Evolutionary conservation across 148 eudicot genomes (phyloP).

Genomic region (Cornus florida): DNA sequence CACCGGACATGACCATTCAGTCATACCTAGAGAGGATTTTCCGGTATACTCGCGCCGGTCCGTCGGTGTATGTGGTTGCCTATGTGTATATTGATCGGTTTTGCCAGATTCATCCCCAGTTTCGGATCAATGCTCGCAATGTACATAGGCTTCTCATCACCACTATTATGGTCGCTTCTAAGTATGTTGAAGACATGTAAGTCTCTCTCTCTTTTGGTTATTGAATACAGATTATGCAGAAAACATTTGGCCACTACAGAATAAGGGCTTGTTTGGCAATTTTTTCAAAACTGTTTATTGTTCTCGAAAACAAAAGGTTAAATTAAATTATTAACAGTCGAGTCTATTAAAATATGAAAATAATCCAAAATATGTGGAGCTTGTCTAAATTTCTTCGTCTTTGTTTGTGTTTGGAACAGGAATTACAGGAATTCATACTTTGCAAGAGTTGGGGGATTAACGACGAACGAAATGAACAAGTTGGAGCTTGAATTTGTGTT

Average conservation of each 20-base stretch:
- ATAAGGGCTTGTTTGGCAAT: too few relatives aligned
- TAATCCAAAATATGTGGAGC: too few relatives aligned
- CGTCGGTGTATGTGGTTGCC: slow-evolving; percentile 86
- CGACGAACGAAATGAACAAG: slow-evolving; percentile 77
- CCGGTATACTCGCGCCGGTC: slow-evolving; percentile 78
- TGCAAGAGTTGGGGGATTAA: slow-evolving; percentile 90
- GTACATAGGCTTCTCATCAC: slow-evolving; percentile 94
- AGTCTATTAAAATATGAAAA: too few relatives aligned
- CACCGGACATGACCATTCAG: slow-evolving; percentile 87
- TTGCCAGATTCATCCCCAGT: slow-evolving; percentile 63
- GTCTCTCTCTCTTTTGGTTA: slow-evolving; percentile 14
- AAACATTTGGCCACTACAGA: too few relatives aligned
- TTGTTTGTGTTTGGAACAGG: slow-evolving; percentile 39
- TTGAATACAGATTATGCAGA: too few relatives aligned
- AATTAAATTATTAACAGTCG: too few relatives aligned
- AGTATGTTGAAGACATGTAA: slow-evolving; percentile 90
- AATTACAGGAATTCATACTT: slow-evolving; percentile 85
- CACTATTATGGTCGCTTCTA: slow-evolving; percentile 90
- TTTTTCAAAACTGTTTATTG: too few relatives aligned
- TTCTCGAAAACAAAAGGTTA: too few relatives aligned
- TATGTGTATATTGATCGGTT: slow-evolving; percentile 89
- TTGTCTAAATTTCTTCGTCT: neutral
- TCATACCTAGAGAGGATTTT: slow-evolving; percentile 86
- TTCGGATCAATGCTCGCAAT: slow-evolving; percentile 64
- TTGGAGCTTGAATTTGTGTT: slow-evolving; percentile 83